phyloP scores from a whole-genome alignment of 176 grass and related monocot genomes.

The Cocos nucifera region DNA sequence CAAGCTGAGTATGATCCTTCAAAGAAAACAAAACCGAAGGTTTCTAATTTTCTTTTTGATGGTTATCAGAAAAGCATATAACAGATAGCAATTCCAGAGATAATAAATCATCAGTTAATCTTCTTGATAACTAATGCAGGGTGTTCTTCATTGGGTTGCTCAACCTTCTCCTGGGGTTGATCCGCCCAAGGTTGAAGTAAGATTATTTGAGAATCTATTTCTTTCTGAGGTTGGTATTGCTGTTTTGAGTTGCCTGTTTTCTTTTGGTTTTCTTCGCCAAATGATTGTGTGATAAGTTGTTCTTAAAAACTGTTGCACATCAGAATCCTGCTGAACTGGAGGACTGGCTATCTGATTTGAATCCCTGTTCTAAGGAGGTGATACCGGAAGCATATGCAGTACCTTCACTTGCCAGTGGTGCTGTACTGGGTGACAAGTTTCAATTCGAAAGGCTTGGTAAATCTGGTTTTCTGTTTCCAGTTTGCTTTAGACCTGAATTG shows the following conservation, averaged over 20 bases:
- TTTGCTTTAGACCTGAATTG: too few species aligned
- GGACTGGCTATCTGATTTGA: constrained; percentile 78
- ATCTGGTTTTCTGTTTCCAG: constrained; percentile 1
- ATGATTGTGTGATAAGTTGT: neutral
- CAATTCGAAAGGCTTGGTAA: constrained; percentile 98
- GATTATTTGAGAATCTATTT: constrained; percentile 86
- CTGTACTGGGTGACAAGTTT: constrained; percentile 61
- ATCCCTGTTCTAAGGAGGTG: constrained; percentile 78
- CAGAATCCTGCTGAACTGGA: constrained; percentile 87
- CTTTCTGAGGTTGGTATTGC: constrained; percentile 52
- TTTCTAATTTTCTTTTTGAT: neutral
- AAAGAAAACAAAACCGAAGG: constrained; percentile 92
- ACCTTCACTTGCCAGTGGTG: constrained; percentile 40
- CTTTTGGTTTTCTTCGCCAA: constrained; percentile 3
- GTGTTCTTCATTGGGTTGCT: constrained; percentile 95
- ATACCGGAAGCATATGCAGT: constrained; percentile 66
- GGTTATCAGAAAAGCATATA: neutral
- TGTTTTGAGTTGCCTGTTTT: neutral
- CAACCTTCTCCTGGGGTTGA: constrained; percentile 75
- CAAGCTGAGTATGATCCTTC: constrained; percentile 85
- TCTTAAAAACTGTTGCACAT: constrained; percentile 13
- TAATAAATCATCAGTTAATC: neutral
- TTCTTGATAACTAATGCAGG: constrained; percentile 32
- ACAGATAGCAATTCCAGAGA: neutral
- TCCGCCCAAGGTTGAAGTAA: constrained; percentile 78